A percentile compares a stretch with the other conserved stretches of the same genome.
Evolutionary conservation across 164 flowering plant species (phyloP).

Genomic region (Piper betle): DNA sequence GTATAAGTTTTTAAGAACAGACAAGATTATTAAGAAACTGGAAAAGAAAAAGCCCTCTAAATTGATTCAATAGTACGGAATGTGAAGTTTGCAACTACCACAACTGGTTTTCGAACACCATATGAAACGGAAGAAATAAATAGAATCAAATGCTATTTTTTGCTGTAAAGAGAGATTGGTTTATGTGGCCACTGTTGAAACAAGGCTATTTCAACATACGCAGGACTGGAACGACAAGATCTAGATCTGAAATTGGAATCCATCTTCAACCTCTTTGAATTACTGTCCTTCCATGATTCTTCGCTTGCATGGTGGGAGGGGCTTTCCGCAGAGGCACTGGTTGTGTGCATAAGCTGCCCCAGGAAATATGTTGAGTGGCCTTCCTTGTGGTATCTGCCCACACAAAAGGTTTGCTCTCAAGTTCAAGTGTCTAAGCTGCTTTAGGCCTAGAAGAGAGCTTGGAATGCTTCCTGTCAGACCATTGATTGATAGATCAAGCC

Average conservation of each 20-base stretch:
- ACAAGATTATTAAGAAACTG: neutral
- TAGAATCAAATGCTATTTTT: neutral
- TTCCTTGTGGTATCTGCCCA: slow-evolving; percentile 81
- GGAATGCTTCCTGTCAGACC: slow-evolving; percentile 61
- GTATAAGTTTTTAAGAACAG: too few relatives aligned
- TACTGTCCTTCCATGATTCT: slow-evolving; percentile 3
- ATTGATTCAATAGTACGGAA: neutral
- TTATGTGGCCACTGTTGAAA: neutral
- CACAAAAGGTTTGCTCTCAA: slow-evolving; percentile 78
- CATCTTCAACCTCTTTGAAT: slow-evolving; percentile 21
- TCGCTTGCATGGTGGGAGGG: slow-evolving; percentile 58
- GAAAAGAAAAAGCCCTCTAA: neutral
- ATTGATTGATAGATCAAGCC: slow-evolving; percentile 77
- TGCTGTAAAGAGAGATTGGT: neutral
- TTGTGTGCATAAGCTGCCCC: slow-evolving; percentile 76
- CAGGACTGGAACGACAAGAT: neutral
- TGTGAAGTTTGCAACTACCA: too few relatives aligned
- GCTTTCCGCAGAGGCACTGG: slow-evolving; percentile 81
- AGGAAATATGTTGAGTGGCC: slow-evolving; percentile 70
- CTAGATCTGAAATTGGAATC: neutral
- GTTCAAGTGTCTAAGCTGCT: slow-evolving; percentile 41
- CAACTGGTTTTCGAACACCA: neutral
- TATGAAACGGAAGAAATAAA: neutral
- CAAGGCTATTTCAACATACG: neutral
- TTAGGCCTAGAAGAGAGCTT: slow-evolving; percentile 37